phyloP scores from a whole-genome alignment of 2,329 filamentous ascomycete genomes.

The Fusarium sp. region DNA sequence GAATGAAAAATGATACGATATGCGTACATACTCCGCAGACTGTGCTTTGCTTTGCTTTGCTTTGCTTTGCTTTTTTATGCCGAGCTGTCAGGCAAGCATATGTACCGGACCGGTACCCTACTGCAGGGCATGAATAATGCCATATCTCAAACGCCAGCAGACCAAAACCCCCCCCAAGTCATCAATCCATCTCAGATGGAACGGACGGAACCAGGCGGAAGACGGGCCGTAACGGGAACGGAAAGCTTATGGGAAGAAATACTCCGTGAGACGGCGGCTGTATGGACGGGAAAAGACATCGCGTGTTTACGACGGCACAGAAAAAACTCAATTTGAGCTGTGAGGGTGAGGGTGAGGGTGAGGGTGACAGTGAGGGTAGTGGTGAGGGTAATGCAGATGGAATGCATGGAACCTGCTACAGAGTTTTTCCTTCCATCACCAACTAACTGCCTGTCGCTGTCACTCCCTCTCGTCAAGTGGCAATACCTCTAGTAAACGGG shows the following conservation, averaged over 20 bases:
- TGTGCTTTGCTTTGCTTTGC: too few species aligned
- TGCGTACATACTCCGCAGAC: too few species aligned
- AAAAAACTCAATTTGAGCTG: not conserved
- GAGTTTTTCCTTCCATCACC: slow-evolving; percentile 2
- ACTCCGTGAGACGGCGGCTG: not conserved
- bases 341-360: not conserved
- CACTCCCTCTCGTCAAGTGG: too few species aligned
- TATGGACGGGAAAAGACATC: not conserved
- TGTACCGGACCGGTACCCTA: too few species aligned
- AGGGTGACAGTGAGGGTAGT: too few species aligned
- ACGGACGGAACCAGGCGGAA: slow-evolving; percentile 7
- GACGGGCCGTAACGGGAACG: slow-evolving; percentile 34
- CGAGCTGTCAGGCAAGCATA: slow-evolving; percentile 14
- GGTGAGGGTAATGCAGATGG: not conserved
- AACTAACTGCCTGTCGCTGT: too few species aligned
- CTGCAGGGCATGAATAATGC: not conserved
- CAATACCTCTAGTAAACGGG: not conserved
- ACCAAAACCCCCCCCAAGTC: too few species aligned
- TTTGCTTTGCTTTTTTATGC: too few species aligned
- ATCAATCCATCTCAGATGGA: slow-evolving; percentile 24
- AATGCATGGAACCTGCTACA: slow-evolving; percentile 12
- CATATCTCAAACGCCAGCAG: slow-evolving; percentile 7
- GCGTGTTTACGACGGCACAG: not conserved
- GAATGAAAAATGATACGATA: slow-evolving; percentile 11
- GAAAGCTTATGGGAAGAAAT: slow-evolving; percentile 7